Conservation (phyloP, 768 basidiomycete species). For the Suillus fuscotomentosus region DNA sequence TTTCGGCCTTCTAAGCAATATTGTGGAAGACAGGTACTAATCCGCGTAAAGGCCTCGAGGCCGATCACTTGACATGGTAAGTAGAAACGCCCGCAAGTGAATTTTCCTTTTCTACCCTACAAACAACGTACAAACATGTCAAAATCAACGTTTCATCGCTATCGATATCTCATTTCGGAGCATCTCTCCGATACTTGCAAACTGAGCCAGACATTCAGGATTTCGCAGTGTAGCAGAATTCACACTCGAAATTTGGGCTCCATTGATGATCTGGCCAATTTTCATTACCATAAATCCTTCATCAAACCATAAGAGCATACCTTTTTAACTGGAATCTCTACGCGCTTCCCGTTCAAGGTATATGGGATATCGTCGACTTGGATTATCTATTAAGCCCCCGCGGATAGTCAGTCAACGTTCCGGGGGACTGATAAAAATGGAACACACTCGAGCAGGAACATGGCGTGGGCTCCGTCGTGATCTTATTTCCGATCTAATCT, state of each 20-base stretch:
- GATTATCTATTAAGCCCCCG: constrained; percentile 48
- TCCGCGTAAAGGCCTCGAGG: constrained; percentile 24
- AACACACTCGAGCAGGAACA: constrained; percentile 67
- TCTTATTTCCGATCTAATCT: constrained; percentile 62
- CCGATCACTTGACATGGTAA: constrained; percentile 10
- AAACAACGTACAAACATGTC: not conserved
- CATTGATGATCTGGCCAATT: constrained; percentile 67
- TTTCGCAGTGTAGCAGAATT: constrained; percentile 74
- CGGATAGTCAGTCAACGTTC: constrained; percentile 18
- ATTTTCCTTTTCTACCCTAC: not conserved
- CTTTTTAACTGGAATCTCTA: constrained; percentile 80
- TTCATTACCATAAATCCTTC: constrained; percentile 12
- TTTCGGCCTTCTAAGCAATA: constrained; percentile 12
- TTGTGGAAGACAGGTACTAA: constrained; percentile 6
- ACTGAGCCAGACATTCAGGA: constrained; percentile 67
- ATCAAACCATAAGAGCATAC: constrained; percentile 21
- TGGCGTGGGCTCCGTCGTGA: constrained; percentile 66
- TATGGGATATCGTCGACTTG: constrained; percentile 73
- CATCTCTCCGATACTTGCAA: constrained; percentile 49
- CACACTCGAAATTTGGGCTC: constrained; percentile 62
- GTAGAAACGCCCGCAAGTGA: not conserved
- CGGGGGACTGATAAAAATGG: constrained; percentile 9
- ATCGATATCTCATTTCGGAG: constrained; percentile 44
- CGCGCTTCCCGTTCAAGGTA: constrained; percentile 78
- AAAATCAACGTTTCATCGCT: constrained; percentile 11